Evolutionary conservation across 805 yeast species (phyloP).

Genomic region (Nakazawaea laoshanensis): DNA sequence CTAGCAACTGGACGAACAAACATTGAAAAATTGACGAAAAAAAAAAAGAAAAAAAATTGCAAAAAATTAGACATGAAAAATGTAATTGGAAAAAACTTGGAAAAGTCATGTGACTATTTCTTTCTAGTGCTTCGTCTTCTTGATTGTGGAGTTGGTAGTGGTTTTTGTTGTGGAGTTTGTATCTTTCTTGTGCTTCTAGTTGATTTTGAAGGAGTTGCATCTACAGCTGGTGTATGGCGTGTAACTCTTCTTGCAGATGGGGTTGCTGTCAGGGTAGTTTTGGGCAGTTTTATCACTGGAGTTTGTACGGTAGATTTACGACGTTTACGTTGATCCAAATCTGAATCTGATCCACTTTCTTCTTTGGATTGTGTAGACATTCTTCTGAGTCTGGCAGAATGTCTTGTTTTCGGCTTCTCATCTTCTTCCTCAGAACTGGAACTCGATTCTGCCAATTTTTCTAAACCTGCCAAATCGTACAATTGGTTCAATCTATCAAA

Average conservation of each 20-base stretch:
- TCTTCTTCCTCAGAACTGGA: slow-evolving; percentile 12
- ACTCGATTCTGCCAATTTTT: slow-evolving; percentile 35
- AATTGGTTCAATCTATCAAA: slow-evolving; percentile 46
- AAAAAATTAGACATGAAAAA: too few species aligned
- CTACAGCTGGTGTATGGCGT: slow-evolving; percentile 2
- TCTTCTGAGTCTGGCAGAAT: background rate
- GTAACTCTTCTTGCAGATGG: slow-evolving; percentile 7
- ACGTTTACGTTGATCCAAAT: slow-evolving; percentile 4
- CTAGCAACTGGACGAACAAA: slow-evolving; percentile 6
- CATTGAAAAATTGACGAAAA: slow-evolving; percentile 1
- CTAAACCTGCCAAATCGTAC: slow-evolving; percentile 53
- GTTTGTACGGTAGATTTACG: slow-evolving; percentile 6
- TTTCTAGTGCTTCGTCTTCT: slow-evolving; percentile 10
- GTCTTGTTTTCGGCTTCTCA: background rate
- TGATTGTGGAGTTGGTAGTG: too few species aligned
- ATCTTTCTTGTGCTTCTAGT: slow-evolving; percentile 5
- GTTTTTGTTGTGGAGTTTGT: background rate
- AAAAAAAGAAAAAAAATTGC: too few species aligned
- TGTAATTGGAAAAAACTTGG: background rate
- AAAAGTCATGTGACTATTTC: slow-evolving; percentile 1
- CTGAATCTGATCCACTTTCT: slow-evolving; percentile 6
- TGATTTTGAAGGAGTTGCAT: slow-evolving; percentile 9
- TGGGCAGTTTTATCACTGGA: slow-evolving; percentile 3
- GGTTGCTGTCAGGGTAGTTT: slow-evolving; percentile 1
- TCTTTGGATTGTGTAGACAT: background rate